Base-by-base conservation (phyloP, 139 green algal species). In the Coccomyxa sp. region DNA sequence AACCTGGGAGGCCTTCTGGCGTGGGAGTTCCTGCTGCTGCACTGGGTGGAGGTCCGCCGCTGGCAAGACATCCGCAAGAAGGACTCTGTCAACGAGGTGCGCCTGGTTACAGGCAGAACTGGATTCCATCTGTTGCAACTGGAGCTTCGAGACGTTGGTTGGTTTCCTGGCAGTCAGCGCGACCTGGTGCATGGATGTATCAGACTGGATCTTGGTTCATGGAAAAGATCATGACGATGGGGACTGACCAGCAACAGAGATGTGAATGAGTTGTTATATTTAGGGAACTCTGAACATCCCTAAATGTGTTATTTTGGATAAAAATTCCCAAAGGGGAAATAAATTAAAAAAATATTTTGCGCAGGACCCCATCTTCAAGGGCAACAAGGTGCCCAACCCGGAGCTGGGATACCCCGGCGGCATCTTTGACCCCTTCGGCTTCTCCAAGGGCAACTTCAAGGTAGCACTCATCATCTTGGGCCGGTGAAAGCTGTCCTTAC, bases 351-450 rank as follows among this genome's bases (percentile, higher is more conserved):
- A n/a, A n/a, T n/a, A n/a, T n/a, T n/a, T n/a, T n/a, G 31, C 31
- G 71, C 77, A 90, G 60, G 91, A 94, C 74, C 91, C 91, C 79
- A 92, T 94, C 83, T 93, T 93, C 88, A 90, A 89, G 74, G 81
- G 82, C 79, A 90, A 93, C 81, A 80, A 59, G 57, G 80, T 90
- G 23, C 83, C 82, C 67, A 87, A 89, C 77, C 51, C 76, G 66
- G 84, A 94, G 76, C 83, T 88, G 27, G 91, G 91, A 51, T 94
- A 94, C 90, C 91, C 91, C 28, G 76, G 58, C 77, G 91, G 91
- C 71, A 88, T 90, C 83, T 94, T 94, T 82, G 92, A 94, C 87
- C 91, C 91, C 59, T 84, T 94, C 11, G 79, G 79, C 82, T 86
- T 90, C 67, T 59, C 66, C 68, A 87, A 85, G 76, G 85, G 85